phyloP scores from a whole-genome alignment of 2,329 filamentous ascomycete genomes.

The Phyllachora maydis region DNA sequence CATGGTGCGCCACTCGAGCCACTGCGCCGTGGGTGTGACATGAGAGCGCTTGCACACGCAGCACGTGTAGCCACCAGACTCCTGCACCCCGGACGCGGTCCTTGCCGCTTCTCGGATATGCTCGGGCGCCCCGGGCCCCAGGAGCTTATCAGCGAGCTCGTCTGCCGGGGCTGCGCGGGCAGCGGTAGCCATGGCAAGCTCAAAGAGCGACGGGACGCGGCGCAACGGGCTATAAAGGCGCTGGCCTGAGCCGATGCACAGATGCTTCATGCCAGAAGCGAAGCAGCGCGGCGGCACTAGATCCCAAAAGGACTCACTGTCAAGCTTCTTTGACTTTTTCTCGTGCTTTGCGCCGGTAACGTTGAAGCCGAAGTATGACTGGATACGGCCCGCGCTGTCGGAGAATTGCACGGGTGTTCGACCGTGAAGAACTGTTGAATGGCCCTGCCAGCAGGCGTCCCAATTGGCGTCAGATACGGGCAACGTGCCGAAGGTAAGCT shows the following conservation, averaged over 20 bases:
- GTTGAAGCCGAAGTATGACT: slow-evolving; percentile 8
- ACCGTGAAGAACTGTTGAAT: slow-evolving; percentile 5
- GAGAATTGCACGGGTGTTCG: slow-evolving; percentile 11
- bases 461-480: slow-evolving; percentile 1
- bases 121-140: slow-evolving; percentile 1
- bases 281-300: no score
- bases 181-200: slow-evolving; percentile 25
- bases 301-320: no score
- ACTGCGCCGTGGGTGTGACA: slow-evolving; percentile 30
- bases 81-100: slow-evolving; percentile 17
- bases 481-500: slow-evolving; percentile 2
- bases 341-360: no score
- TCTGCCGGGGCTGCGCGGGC: slow-evolving; percentile 19
- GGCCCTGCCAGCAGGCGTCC: slow-evolving; percentile 3
- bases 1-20: slow-evolving; percentile 40
- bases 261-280: no score
- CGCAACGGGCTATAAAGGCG: no score
- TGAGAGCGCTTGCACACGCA: slow-evolving; percentile 26
- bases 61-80: slow-evolving; percentile 27
- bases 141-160: slow-evolving; percentile 15
- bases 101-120: slow-evolving; percentile 12
- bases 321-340: no score
- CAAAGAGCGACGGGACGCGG: slow-evolving; percentile 26
- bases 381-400: slow-evolving; percentile 6
- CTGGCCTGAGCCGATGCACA: no score